Percentiles rank a stretch among this genome's conserved stretches.
Evolutionary conservation across 2,329 filamentous ascomycete species (phyloP).

Genomic region (Cladophialophora immunda): DNA sequence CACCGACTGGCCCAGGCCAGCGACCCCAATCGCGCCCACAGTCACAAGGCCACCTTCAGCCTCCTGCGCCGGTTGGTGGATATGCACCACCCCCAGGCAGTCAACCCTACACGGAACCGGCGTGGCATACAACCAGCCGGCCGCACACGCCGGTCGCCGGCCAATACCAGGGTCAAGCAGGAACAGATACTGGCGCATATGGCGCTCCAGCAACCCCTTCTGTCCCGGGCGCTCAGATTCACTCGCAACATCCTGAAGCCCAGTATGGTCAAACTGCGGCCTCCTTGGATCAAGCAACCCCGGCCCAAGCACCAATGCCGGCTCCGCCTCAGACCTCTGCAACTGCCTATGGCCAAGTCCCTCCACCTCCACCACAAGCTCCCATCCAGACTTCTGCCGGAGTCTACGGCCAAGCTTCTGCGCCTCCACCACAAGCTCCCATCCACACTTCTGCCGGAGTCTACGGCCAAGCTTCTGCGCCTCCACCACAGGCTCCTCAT

Average conservation of each 20-base stretch:
- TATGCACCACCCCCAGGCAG: conserved; percentile 38
- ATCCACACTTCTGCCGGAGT: background rate
- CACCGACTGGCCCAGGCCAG: conserved; percentile 45
- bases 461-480: background rate
- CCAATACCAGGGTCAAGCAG: conserved; percentile 22
- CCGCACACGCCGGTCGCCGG: conserved; percentile 30
- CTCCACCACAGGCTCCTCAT: background rate
- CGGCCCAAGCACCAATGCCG: background rate
- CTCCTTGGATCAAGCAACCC: conserved; percentile 6
- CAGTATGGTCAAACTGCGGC: conserved; percentile 16
- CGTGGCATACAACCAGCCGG: conserved; percentile 38
- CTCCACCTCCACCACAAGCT: background rate
- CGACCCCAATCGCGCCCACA: conserved; percentile 45
- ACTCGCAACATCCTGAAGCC: conserved; percentile 1
- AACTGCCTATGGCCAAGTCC: conserved; percentile 6
- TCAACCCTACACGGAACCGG: conserved; percentile 38
- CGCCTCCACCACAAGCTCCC: conserved; percentile 1
- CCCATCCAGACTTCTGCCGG: background rate
- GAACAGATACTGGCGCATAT: conserved; percentile 9
- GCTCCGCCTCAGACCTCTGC: background rate
- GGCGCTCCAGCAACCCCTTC: conserved; percentile 10
- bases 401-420: background rate
- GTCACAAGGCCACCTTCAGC: conserved; percentile 43
- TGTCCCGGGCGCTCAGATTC: conserved; percentile 8
- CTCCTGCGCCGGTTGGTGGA: conserved; percentile 39